Evolutionary conservation across 2,329 filamentous ascomycete species (phyloP), one percentile per base, ranked within the genome.

Genomic region (Alternaria conjuncta): DNA sequence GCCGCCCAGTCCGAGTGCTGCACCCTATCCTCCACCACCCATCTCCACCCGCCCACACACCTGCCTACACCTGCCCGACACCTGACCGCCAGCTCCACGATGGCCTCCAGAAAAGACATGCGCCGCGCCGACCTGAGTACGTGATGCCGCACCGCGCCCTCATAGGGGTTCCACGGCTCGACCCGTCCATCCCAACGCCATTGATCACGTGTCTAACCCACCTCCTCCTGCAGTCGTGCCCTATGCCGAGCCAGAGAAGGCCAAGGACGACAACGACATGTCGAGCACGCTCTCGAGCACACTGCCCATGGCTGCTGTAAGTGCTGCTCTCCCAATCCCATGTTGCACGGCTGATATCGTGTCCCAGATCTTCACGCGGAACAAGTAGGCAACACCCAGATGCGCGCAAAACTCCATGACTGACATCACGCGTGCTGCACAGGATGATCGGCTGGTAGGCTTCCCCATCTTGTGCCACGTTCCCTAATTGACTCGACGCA

Each of bases 231-330:
- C 68, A 97, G 94, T 94, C 78, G 92, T 97, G 73, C 94, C 94
- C 64, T 97, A 96, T 81, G 89, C 93, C 81, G 91, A 91, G 72
- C 93, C 93, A 46, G 84, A 86, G 53, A 84, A 88, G 72, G 89
- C 90, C 74, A 87, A 88, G 73, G 86, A 84, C 66, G 83, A 87
- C 69, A 80, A 81, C 63, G 94, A 97, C 76, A 87, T 97, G 80
- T 85, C 88, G 57, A 90, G 91, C 73, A 88, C 87, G 53, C 85
- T 90, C 82, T 84, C 86, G 57, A 95, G 90, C 76, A 96, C 94
- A 36, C 85, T 98, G 77, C 95, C 95, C 63, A 97, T 97, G 95
- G 94, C 93, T 62, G 94, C 94, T 68, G 88, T 90, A 83, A 80
- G 85, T 84, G 58, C 63, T 47, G 53, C 64, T 55, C 49, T 50